Evolutionary conservation across 192 early-diverging fungal genomes (phyloP), one percentile per base, ranked within the genome.

Genomic region (Gamsiella multidivaricata): DNA sequence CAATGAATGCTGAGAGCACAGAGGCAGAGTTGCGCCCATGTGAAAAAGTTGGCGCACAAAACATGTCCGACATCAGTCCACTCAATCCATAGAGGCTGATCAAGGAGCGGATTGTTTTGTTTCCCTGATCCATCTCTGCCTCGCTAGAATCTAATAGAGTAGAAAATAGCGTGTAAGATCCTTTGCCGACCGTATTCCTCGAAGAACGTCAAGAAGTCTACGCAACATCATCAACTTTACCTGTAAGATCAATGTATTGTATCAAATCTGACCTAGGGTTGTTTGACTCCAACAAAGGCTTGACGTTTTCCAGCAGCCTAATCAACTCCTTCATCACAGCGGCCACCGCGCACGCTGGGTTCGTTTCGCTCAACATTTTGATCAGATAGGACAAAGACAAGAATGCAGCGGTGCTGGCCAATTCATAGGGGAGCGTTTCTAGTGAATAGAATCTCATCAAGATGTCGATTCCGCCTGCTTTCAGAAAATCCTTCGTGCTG

Each of bases 401-500:
- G 17, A 89, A 91, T 0, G 90, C 82, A 23, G 82, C 76, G 0
- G 88, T 82, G 7, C 86, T 80, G 0, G 88, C 86, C 65, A 95
- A 91, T 58, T 94, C 90, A 54, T 88, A 90, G 3, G 95, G 94
- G 3, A 95, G 61, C 17, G 85, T 79, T 2, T 90, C 90, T 8
- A 94, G 80, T 0, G 81, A 76, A 54, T 88, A 92, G 31, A 91
- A 86, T 46, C 86, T 65, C 23, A 94, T 56, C 11, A 96, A 60
- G 12, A 87, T 63, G 25, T 88, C 79, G 14, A 91, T 70, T 15
- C 92, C 92, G 15, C 81, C 79, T 15, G 78, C 63, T 46, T 87
- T 83, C 22, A 93, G 70, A 50, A 95, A 92, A 32, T 94, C 95
- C 53, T 84, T 85, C 8, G 84, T 87, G 67, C 94, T 93, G 9